Evolutionary conservation across 2,329 filamentous ascomycete genomes (phyloP), one percentile per base, ranked within the genome.

Genomic region (Aspergillus arachidicola): DNA sequence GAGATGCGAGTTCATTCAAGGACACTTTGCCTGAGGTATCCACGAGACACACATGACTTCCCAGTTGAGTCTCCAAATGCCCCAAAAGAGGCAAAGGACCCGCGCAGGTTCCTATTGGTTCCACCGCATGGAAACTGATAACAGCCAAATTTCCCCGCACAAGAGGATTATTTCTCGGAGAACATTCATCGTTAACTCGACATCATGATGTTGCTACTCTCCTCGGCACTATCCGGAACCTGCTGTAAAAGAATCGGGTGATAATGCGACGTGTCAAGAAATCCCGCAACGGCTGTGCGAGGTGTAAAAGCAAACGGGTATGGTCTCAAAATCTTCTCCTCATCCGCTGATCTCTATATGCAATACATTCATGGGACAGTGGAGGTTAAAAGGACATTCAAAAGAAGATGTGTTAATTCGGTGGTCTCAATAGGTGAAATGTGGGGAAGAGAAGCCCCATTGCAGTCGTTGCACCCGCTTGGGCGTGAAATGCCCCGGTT

Each of bases 231-330:
- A 80, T 70, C 79, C 79, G 81, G 9, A 63, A 60, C 63, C 81
- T 79, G 34, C 75, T 74, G 65, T 77, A 80, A 57, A 74, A 75
- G 60, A 81, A 72, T 36, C 78, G 72, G 63, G 82, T 81, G 45
- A 83, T 65, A 67, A 79, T 79, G 77, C 73, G 76, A 57, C 71
- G 77, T 62, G 77, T 79, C 45, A 79, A 78, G 68, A 79, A 79
- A 61, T 79, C 76, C 57, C 75, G 77, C n/a, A 78, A 78, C 61
- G 77, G 77, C 9, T 79, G 77, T 68, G 74, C 75, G n/a, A 72
- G 76, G 50, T 79, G 77, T 68, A 79, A 79, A 68, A 78, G 75
- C 69, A 78, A 79, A 72, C 71, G 77, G 60, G 77, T 79, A 61
- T 70, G 70, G 26, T 51, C 23, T 48, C 56, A 48, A 45, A 46